Evolutionary conservation across 75 land plant species (phyloP).

Genomic region (Cunninghamia lanceolata): DNA sequence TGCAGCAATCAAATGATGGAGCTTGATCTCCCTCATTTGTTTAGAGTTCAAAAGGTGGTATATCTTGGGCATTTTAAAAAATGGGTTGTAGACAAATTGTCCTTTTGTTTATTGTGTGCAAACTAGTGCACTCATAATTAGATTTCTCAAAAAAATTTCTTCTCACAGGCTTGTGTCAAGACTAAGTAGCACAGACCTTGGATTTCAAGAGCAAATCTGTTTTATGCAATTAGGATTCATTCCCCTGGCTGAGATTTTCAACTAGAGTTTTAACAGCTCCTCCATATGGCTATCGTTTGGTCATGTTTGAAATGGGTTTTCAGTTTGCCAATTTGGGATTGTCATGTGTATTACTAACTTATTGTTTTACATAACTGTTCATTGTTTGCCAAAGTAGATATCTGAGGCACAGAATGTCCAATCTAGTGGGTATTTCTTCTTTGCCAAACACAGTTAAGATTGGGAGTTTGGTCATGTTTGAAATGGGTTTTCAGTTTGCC

Average conservation of each 20-base stretch:
- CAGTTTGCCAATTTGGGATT: not conserved
- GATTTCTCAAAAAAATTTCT: not conserved
- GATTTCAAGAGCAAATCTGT: not conserved
- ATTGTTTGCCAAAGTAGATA: not conserved
- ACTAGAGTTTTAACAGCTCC: not conserved
- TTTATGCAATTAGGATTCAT: not conserved
- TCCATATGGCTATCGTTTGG: not conserved
- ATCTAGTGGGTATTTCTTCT: not conserved
- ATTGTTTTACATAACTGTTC: not conserved
- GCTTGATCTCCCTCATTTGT: not conserved
- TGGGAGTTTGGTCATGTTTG: not conserved
- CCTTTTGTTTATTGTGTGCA: not conserved
- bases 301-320: not conserved
- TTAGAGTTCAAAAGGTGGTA: not conserved
- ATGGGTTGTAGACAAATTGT: not conserved
- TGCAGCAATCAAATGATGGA: not conserved
- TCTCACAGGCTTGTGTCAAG: not conserved
- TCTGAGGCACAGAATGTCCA: not conserved
- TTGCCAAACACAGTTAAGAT: not conserved
- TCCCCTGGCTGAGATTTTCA: not conserved
- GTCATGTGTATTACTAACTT: not conserved
- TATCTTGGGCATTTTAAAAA: not conserved
- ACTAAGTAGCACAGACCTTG: not conserved
- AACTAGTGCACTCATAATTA: no score
- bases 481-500: not conserved